These are phyloP conservation scores for Plasmodium cynomolgi DNA, from an alignment of 169 alveolate species.

Conservation along the genomic window DNA sequence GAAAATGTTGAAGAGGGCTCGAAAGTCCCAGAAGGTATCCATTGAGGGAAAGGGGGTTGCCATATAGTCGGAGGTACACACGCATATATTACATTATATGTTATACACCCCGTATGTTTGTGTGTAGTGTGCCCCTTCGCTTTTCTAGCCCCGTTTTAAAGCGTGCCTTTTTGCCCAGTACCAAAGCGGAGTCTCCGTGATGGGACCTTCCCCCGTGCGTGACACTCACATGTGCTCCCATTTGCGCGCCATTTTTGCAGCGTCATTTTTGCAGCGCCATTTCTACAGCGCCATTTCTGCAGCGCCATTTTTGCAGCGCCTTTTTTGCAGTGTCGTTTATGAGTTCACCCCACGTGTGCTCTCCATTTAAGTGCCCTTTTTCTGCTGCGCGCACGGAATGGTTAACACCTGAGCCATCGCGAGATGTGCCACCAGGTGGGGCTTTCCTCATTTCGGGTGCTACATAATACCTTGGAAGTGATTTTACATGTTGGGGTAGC, in stretches of 20 bases:
- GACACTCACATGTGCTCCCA: background rate
- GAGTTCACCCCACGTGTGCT: background rate
- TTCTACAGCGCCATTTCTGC: no score
- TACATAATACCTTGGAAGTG: background rate
- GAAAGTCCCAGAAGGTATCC: constrained; percentile 58
- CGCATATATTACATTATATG: background rate
- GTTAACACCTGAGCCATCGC: background rate
- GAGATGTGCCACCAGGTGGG: background rate
- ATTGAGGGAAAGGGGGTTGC: constrained; percentile 73
- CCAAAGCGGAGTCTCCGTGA: background rate
- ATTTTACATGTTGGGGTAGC: background rate
- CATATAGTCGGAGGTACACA: background rate
- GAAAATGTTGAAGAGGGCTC: constrained; percentile 36
- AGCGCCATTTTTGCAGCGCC: background rate
- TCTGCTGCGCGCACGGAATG: background rate
- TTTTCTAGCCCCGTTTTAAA: background rate
- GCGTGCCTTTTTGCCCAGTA: background rate
- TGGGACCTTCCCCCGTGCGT: background rate
- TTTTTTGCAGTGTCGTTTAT: background rate
- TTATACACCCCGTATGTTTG: background rate
- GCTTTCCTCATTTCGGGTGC: background rate
- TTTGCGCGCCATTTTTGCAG: background rate
- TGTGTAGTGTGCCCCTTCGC: background rate
- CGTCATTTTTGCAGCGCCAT: no score
- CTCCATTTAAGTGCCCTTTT: background rate